A percentile compares a stretch with the other conserved stretches of the same genome.
These are phyloP conservation scores for Cutaneotrichosporon sp. DNA, from an alignment of 1,284 basidiomycete species.

Conservation along the genomic window DNA sequence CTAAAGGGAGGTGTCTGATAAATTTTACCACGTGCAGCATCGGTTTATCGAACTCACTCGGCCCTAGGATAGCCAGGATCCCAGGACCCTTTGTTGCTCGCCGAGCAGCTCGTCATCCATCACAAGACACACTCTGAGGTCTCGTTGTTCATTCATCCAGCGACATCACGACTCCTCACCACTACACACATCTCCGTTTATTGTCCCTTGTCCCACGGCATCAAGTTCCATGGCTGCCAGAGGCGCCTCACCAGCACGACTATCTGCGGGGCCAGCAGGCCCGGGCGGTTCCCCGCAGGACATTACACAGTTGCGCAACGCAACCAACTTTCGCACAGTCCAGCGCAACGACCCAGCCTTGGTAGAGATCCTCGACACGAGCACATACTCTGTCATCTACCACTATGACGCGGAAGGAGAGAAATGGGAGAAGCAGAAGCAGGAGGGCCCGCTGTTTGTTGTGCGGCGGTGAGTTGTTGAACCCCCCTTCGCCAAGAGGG, in stretches of 20 bases:
- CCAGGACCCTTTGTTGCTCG: too few species aligned
- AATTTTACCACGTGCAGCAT: too few species aligned
- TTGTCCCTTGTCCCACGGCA: background rate
- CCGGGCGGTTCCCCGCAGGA: background rate
- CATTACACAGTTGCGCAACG: slow-evolving; percentile 11
- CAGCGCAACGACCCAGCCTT: slow-evolving; percentile 36
- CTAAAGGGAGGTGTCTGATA: too few species aligned
- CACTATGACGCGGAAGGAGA: slow-evolving; percentile 30
- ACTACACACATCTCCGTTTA: background rate
- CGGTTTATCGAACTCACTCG: too few species aligned
- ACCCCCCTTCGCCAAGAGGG: background rate
- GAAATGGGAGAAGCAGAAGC: slow-evolving; percentile 44
- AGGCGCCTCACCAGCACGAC: background rate
- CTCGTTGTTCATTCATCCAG: background rate
- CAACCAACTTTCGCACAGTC: slow-evolving; percentile 36
- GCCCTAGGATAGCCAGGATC: too few species aligned
- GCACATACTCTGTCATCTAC: slow-evolving; percentile 37
- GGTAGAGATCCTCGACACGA: slow-evolving; percentile 37
- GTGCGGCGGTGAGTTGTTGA: slow-evolving; percentile 31
- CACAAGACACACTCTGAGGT: background rate
- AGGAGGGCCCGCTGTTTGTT: slow-evolving; percentile 43
- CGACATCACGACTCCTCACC: background rate
- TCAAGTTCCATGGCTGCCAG: background rate
- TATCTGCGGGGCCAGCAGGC: background rate
- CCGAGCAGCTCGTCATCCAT: too few species aligned